phyloP scores from a whole-genome alignment of 441 rosid species.

The Arabidopsis hybrid region DNA sequence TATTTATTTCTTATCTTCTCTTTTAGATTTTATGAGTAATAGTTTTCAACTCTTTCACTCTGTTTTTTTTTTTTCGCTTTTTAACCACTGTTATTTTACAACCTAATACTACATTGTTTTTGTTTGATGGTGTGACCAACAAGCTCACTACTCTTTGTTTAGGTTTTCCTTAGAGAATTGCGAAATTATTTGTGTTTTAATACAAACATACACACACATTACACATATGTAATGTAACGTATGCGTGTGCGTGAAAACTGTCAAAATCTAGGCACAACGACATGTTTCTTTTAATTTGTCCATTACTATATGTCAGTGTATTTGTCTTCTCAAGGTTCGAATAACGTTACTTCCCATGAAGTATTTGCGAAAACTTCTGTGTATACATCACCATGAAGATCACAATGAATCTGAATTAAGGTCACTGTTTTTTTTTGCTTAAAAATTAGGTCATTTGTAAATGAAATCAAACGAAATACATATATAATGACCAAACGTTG shows the following conservation, averaged over 20 bases:
- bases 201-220: neutral
- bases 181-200: slow-evolving; percentile 15
- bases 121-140: slow-evolving; percentile 34
- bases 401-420: neutral
- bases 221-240: neutral
- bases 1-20: slow-evolving; percentile 18
- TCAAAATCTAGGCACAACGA: slow-evolving; percentile 25
- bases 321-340: neutral
- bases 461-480: neutral
- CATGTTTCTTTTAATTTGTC: neutral
- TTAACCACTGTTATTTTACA: slow-evolving; percentile 31
- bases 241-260: slow-evolving; percentile 15
- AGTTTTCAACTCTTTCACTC: neutral
- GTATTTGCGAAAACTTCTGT: neutral
- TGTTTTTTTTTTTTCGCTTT: slow-evolving; percentile 7
- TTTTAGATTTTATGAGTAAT: neutral
- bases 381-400: slow-evolving; percentile 3
- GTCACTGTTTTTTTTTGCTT: neutral
- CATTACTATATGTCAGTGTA: neutral
- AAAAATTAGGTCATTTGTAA: neutral
- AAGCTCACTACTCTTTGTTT: slow-evolving; percentile 34
- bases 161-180: slow-evolving; percentile 21
- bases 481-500: neutral
- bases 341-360: slow-evolving; percentile 3
- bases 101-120: neutral